Conservation (phyloP, 2,329 filamentous ascomycete genomes). For the Penicillium sp. region DNA sequence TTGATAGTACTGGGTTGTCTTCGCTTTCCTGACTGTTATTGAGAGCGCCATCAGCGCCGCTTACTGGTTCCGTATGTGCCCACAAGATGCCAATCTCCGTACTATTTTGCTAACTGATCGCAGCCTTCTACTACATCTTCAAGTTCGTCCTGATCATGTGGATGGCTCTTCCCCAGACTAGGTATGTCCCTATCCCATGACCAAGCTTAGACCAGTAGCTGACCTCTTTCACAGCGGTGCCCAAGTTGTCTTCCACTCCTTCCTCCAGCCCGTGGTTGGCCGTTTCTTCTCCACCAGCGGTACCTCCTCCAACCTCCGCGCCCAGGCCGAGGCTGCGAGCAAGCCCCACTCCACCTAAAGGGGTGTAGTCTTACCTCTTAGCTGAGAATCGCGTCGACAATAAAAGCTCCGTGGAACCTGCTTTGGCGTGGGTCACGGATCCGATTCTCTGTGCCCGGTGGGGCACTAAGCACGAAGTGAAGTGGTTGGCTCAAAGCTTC, state of each 20-base stretch:
- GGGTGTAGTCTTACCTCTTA: slow-evolving; percentile 10
- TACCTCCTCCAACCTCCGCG: slow-evolving; percentile 82
- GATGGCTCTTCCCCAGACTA: slow-evolving; percentile 93
- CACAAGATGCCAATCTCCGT: not conserved
- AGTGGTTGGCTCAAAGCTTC: slow-evolving; percentile 5
- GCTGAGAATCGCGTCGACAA: slow-evolving; percentile 26
- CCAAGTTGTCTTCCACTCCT: slow-evolving; percentile 93
- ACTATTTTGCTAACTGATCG: slow-evolving; percentile 25
- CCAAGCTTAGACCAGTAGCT: not conserved
- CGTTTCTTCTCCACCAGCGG: slow-evolving; percentile 82
- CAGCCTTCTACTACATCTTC: slow-evolving; percentile 97
- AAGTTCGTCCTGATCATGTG: slow-evolving; percentile 97
- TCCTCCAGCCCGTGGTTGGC: slow-evolving; percentile 86
- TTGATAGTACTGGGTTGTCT: slow-evolving; percentile 66
- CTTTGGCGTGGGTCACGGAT: slow-evolving; percentile 14
- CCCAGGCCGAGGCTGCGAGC: slow-evolving; percentile 74
- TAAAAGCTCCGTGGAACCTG: slow-evolving; percentile 6
- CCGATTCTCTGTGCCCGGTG: slow-evolving; percentile 18
- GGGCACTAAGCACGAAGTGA: slow-evolving; percentile 1
- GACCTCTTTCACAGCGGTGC: slow-evolving; percentile 66
- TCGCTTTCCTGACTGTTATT: slow-evolving; percentile 64
- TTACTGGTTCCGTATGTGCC: slow-evolving; percentile 65
- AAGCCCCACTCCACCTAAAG: slow-evolving; percentile 63
- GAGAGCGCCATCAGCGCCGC: slow-evolving; percentile 66
- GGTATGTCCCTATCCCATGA: slow-evolving; percentile 58